Evolutionary conservation across 768 basidiomycete species (phyloP), one percentile per base, ranked within the genome.

Genomic region (Lactarius sp.): DNA sequence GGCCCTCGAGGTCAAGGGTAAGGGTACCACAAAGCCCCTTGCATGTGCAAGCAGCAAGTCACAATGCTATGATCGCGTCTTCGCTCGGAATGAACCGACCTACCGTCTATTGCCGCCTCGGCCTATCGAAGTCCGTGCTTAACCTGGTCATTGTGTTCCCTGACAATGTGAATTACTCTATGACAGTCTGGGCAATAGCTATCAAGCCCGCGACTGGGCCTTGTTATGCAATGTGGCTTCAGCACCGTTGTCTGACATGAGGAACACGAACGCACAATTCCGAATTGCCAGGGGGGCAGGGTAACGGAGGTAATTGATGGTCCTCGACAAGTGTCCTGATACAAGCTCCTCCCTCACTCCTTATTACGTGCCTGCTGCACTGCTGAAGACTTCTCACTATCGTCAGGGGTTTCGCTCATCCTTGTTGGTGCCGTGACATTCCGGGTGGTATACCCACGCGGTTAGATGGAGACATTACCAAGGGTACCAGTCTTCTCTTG

Each of bases 201-300:
- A 39, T 39, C 36, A 53, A 41, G 27, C 14, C 14, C 37, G 56
- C 37, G 52, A 52, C 34, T 14, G 46, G 13, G 27, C 14, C 22
- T 31, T 36, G 18, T 41, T 33, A 39, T 51, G 31, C 52, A 52
- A 63, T 39, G 37, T 59, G 56, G 62, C 62, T 22, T 49, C 39
- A 34, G 52, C 52, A 41, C 31, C 16, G n/a, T 12, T 47, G 20
- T 36, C 37, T 33, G 18, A 39, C 42, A 31, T 47, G 18, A 53
- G 47, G 44, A 52, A 58, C 13, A 37, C 22, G 36, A n/a, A 20
- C 2, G 20, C 14, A 2, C 42, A 1, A 16, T 52, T 42, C 36
- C 31, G 52, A 49, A 4, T 31, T 5, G 34, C 36, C 14, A 22
- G 27, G 1, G 16, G 20, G 37, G 41, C 44, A 52, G n/a, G 18